Conservation (phyloP, 2,329 filamentous ascomycete genomes). For the Alternaria burnsii region DNA sequence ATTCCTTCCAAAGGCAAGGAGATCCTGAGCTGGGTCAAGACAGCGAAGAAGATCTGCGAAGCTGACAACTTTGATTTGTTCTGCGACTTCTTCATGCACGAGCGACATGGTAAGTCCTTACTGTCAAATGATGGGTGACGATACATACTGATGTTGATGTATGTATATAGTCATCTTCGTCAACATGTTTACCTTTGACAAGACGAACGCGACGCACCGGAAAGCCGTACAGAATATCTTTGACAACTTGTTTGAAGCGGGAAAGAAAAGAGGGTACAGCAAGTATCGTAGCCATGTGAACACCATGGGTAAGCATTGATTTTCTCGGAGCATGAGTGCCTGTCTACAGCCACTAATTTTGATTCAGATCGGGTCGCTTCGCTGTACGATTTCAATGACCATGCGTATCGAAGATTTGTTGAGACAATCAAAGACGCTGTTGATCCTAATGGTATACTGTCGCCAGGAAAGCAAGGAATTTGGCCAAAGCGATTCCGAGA, state of each 20-base stretch:
- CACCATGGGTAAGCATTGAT: conserved; percentile 36
- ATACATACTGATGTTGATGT: not conserved
- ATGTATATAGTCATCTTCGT: conserved; percentile 52
- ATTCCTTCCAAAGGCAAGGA: conserved; percentile 48
- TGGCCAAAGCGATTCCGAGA: conserved; percentile 41
- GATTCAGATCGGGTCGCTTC: conserved; percentile 39
- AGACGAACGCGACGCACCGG: conserved; percentile 53
- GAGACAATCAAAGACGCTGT: conserved; percentile 46
- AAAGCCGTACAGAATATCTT: conserved; percentile 45
- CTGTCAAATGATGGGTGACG: not conserved
- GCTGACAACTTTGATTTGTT: conserved; percentile 55
- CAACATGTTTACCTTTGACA: conserved; percentile 60
- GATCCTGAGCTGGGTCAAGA: conserved; percentile 55
- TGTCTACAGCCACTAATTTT: conserved; percentile 1
- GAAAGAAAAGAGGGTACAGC: conserved; percentile 41
- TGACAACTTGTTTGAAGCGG: conserved; percentile 37
- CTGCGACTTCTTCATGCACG: conserved; percentile 61
- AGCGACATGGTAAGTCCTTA: conserved; percentile 44
- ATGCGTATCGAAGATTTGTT: conserved; percentile 43
- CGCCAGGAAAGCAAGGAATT: conserved; percentile 44
- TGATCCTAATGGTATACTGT: conserved; percentile 44
- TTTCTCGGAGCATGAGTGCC: not conserved
- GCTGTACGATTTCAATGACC: conserved; percentile 45
- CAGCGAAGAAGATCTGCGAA: conserved; percentile 55
- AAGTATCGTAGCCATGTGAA: conserved; percentile 45